Evolutionary conservation across 306 rosid genomes (phyloP), one percentile per base, ranked within the genome.

Genomic region (Crataegus laevigata): DNA sequence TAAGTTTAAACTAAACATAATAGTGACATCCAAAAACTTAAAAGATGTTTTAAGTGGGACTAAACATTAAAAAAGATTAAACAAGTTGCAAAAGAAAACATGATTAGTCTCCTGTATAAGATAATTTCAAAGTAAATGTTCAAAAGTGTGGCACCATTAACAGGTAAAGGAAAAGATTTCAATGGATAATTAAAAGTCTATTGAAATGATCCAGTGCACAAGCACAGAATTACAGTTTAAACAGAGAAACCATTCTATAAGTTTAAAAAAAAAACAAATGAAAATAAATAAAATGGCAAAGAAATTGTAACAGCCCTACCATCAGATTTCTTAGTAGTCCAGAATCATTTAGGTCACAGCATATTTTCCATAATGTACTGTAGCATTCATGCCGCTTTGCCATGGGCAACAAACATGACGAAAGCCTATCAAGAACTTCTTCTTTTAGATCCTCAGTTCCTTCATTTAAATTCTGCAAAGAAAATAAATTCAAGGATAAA

Each of bases 331-430:
- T 84, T 66, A 94, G 91, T 62, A 94, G 81, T 71, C 66, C 94
- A 11, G 91, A 85, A 81, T 91, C 97, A 83, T 94, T 91, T 28
- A 91, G 84, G 79, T 91, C 97, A 34, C 93, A 90, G 71, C 93
- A 91, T 63, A 90, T 81, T 78, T 89, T 79, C 98, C 98, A 91
- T 83, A 94, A 77, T 58, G 80, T 86, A 79, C 79, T 69, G 85
- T 94, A 91, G 94, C 96, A 94, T 66, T 87, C 97, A 70, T 91
- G 96, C 68, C 79, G 87, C 75, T 91, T 94, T 75, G 96, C 98
- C 75, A 94, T 85, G 73, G 93, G 85, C 75, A 94, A 68, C 83
- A 94, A 78, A 55, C 75, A 80, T 68, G 97, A 85, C 11, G 88
- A 87, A 86, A 76, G 67, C 77, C 90, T 89, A 86, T 71, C 79